phyloP scores from a whole-genome alignment of 169 alveolate species.

The Plasmodium cynomolgi region DNA sequence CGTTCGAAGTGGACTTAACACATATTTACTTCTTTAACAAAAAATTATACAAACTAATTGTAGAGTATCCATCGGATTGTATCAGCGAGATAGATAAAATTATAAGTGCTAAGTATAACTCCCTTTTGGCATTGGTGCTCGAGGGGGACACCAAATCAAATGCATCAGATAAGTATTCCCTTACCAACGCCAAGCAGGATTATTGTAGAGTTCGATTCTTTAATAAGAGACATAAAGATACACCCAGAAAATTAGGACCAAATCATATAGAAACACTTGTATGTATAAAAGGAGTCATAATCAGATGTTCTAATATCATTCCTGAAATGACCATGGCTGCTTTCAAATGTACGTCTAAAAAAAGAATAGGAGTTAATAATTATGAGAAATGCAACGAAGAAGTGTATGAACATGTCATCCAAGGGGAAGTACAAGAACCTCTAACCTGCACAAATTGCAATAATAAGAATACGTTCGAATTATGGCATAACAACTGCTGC shows the following conservation, averaged over 20 bases:
- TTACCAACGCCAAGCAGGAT: conserved; percentile 81
- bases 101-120: conserved; percentile 88
- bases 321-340: conserved; percentile 99
- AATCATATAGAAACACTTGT: conserved; percentile 89
- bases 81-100: conserved; percentile 94
- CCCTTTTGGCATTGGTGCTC: conserved; percentile 77
- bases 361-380: conserved; percentile 83
- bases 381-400: conserved; percentile 89
- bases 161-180: conserved; percentile 68
- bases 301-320: conserved; percentile 94
- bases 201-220: conserved; percentile 85
- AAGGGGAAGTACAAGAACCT: conserved; percentile 98
- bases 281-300: conserved; percentile 96
- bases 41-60: conserved; percentile 88
- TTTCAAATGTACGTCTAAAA: conserved; percentile 94
- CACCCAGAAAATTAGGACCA: conserved; percentile 86
- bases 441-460: conserved; percentile 93
- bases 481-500: conserved; percentile 94
- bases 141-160: conserved; percentile 60
- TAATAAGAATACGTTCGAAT: conserved; percentile 92
- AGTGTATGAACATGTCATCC: conserved; percentile 90
- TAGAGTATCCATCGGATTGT: conserved; percentile 95
- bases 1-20: conserved; percentile 88
- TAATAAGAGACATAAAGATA: conserved; percentile 80
- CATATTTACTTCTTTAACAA: conserved; percentile 90